Conservation (phyloP, 495 filamentous ascomycete genomes). For the Aspergillus ellipticus region DNA sequence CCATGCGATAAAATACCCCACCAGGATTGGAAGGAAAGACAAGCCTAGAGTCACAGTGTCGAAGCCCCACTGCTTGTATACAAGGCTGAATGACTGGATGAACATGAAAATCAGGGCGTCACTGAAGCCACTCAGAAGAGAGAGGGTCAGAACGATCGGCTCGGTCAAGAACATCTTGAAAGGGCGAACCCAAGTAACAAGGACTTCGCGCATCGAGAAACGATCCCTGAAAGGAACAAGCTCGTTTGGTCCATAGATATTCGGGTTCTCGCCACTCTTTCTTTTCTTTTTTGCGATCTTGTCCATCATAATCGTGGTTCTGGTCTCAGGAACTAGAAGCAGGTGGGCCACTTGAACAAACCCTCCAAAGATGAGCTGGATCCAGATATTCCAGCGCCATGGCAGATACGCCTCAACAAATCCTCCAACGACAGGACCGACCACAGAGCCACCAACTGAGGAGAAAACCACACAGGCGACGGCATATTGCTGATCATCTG, state of each 20-base stretch:
- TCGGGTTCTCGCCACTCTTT: slow-evolving; percentile 46
- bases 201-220: slow-evolving; percentile 53
- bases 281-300: slow-evolving; percentile 53
- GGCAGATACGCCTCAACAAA: slow-evolving; percentile 50
- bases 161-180: slow-evolving; percentile 61
- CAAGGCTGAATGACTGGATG: slow-evolving; percentile 56
- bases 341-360: slow-evolving; percentile 52
- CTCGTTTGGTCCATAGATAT: slow-evolving; percentile 64
- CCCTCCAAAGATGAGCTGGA: slow-evolving; percentile 57
- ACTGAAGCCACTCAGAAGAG: slow-evolving; percentile 58
- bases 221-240: slow-evolving; percentile 54
- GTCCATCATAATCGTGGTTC: slow-evolving; percentile 59
- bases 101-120: slow-evolving; percentile 67
- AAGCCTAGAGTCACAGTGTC: slow-evolving; percentile 47
- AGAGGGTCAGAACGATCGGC: slow-evolving; percentile 57
- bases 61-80: slow-evolving; percentile 60
- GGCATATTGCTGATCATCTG: slow-evolving; percentile 58
- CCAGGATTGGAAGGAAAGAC: slow-evolving; percentile 53
- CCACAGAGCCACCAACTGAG: slow-evolving; percentile 58
- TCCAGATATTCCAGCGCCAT: slow-evolving; percentile 58
- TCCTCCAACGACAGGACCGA: slow-evolving; percentile 60
- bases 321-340: slow-evolving; percentile 54
- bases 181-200: slow-evolving; percentile 54
- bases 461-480: slow-evolving; percentile 61
- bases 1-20: slow-evolving; percentile 61